Evolutionary conservation across 1,139 yeast species (phyloP).

Genomic region (Meyerozyma athensensis): DNA sequence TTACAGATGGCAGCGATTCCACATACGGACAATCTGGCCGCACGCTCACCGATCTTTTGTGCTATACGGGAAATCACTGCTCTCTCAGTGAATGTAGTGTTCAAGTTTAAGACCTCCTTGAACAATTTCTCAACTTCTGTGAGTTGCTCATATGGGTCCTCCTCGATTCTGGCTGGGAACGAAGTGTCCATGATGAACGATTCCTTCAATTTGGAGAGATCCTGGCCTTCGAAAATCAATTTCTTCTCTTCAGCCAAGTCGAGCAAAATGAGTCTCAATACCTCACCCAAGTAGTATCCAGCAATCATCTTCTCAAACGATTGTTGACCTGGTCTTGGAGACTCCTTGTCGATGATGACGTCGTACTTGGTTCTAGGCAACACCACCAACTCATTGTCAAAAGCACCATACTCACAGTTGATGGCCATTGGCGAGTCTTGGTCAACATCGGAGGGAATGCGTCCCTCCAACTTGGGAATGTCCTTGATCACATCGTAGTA

Average conservation of each 20-base stretch:
- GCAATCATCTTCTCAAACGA: slow-evolving; percentile 96
- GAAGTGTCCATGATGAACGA: slow-evolving; percentile 84
- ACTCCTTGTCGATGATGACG: slow-evolving; percentile 68
- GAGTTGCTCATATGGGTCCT: slow-evolving; percentile 85
- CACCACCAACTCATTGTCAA: slow-evolving; percentile 80
- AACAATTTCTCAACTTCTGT: slow-evolving; percentile 70
- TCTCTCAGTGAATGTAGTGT: slow-evolving; percentile 74
- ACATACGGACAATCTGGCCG: slow-evolving; percentile 89
- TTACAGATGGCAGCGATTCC: slow-evolving; percentile 94
- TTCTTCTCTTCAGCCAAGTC: slow-evolving; percentile 63
- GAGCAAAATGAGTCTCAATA: slow-evolving; percentile 72
- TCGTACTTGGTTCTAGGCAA: slow-evolving; percentile 93
- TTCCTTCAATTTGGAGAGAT: slow-evolving; percentile 49
- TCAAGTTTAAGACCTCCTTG: slow-evolving; percentile 50
- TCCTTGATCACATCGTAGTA: slow-evolving; percentile 74
- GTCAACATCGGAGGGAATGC: slow-evolving; percentile 57
- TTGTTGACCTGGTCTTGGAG: slow-evolving; percentile 97
- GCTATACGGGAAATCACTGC: slow-evolving; percentile 77
- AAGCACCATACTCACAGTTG: slow-evolving; percentile 98
- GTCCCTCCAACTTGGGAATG: slow-evolving; percentile 82
- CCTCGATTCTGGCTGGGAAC: slow-evolving; percentile 80
- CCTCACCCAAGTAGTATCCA: slow-evolving; percentile 93
- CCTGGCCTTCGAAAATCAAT: slow-evolving; percentile 65
- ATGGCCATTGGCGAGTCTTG: slow-evolving; percentile 81
- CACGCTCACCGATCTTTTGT: slow-evolving; percentile 84